Evolutionary conservation across 805 yeast species (phyloP), one percentile per base, ranked within the genome.

Genomic region (Suhomyces faveliae): DNA sequence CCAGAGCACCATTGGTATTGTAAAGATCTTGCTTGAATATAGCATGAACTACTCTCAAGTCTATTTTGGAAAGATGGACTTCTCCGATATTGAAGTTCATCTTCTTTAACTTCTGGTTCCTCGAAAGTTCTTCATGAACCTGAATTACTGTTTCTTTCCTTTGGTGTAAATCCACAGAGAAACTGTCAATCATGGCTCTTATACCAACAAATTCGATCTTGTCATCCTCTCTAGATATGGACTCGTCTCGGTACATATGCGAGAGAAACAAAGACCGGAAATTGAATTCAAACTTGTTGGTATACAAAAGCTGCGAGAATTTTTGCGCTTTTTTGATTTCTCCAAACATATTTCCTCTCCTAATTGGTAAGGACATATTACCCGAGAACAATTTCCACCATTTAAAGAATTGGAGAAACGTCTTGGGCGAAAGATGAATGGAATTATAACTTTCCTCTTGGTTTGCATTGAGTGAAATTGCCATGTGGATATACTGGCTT

Each of bases 321-420:
- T 89, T 90, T 48, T 80, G 81, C 7, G 81, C 70, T 24, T 76
- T 64, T 46, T 74, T 74, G 5, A 67, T 60, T 19, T 79, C 79
- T 0, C 81, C 82, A 70, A 89, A 92, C 20, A 94, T 60, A 1
- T 68, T 64, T 0, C 98, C 97, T 40, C 79, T 75, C 44, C 95
- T 77, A 12, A 89, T 78, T 0, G 98, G 96, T 17, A 91, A 71
- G 45, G 89, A 81, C 55, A 86, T 74, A 47, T 85, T 83, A 21
- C 92, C 85, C n/a, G 85, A 78, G 64, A 92, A 92, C 54, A 87
- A 77, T 27, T 68, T 67, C 96, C 97, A 91, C 98, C 98, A 94
- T 4, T 65, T 61, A 58, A 81, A 83, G 68, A 94, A 90, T 50
- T 83, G 86, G 6, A 68, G 61, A 54, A 92, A 74, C 0, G 84